A percentile compares a stretch with the other conserved stretches of the same genome.
phyloP scores from a whole-genome alignment of 306 rosid genomes.

The Spatholobus suberectus region DNA sequence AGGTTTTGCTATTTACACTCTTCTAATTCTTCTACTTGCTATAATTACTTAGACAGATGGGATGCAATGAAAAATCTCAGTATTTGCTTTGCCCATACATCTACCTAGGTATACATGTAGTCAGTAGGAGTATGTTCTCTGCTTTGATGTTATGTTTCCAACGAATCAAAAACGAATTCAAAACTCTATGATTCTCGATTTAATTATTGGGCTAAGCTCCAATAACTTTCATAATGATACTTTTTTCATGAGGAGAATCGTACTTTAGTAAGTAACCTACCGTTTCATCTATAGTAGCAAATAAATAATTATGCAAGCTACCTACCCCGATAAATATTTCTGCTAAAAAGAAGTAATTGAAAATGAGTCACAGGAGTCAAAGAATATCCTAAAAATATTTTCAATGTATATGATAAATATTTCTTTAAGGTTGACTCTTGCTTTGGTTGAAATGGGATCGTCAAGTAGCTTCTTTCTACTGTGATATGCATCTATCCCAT shows the following conservation, averaged over 20 bases:
- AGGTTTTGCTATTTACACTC: not conserved
- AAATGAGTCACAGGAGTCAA: conserved; percentile 35
- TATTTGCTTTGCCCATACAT: conserved; percentile 9
- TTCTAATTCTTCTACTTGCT: conserved; percentile 20
- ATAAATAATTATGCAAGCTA: conserved; percentile 42
- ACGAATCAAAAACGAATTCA: not conserved
- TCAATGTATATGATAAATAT: conserved; percentile 19
- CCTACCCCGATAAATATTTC: conserved; percentile 41
- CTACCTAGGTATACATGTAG: not conserved
- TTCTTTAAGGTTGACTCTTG: conserved; percentile 79
- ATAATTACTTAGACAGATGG: not conserved
- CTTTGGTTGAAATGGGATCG: conserved; percentile 58
- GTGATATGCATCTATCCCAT: conserved; percentile 56
- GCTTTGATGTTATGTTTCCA: conserved; percentile 6
- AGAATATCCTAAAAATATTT: conserved; percentile 29
- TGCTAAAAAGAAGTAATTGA: conserved; percentile 27
- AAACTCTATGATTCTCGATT: conserved; percentile 14
- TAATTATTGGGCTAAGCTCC: conserved; percentile 10
- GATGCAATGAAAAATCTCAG: not conserved
- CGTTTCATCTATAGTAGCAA: conserved; percentile 33
- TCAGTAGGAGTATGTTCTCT: not conserved
- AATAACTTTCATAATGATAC: conserved; percentile 23
- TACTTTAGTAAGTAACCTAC: conserved; percentile 58
- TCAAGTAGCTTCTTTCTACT: conserved; percentile 66
- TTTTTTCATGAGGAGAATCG: conserved; percentile 19